Base-by-base conservation (phyloP, 768 basidiomycete species). In the Lactarius hengduanensis region DNA sequence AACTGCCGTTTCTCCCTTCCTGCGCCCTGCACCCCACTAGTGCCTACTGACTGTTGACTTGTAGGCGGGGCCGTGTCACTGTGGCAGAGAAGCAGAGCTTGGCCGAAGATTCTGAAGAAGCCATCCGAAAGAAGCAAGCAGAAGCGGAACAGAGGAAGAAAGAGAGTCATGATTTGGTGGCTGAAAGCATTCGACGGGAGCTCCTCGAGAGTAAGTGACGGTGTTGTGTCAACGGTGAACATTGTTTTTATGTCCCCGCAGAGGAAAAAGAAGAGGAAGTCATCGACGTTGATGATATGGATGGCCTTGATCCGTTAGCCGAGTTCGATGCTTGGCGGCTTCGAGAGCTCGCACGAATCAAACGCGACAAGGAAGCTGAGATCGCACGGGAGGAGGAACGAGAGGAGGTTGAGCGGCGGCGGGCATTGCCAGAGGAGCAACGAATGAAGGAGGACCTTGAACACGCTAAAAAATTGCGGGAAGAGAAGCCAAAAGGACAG, bases 291-390 rank as follows among this genome's bases (percentile, higher is more conserved):
- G 96, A 98, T 77, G 97, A 99, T 75, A 91, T 93, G 5, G 97
- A 99, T 72, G 96, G 92, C 1, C 74, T 95, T 57, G 95, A 98
- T 72, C 92, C 95, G 2, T 82, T 84, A 18, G 87, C 76, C 61
- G 97, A 98, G 76, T 99, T 99, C 71, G 96, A 98, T 73, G 92
- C 90, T 4, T 99, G 97, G 97, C 85, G 97, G 63, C 77, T 98
- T 58, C 86, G 97, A 66, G 97, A 99, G 75, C 84, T 99, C 9
- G 87, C 83, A n/a, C 84, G 97, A 67, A 92, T 99, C 68, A 94
- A 96, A 77, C 85, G 88, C 62, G 97, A 99, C 78, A 93, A 96
- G 76, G 94, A 97, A 75, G 94, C 90, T 0, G 88, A 91, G 65
- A 75, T 95, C 8, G 83, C 80, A 18, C 83, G 90, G 4, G 94